A percentile compares a stretch with the other conserved stretches of the same genome.
phyloP scores from a whole-genome alignment of 108 stramenopile genomes.

The Nannochloropsis granulata region DNA sequence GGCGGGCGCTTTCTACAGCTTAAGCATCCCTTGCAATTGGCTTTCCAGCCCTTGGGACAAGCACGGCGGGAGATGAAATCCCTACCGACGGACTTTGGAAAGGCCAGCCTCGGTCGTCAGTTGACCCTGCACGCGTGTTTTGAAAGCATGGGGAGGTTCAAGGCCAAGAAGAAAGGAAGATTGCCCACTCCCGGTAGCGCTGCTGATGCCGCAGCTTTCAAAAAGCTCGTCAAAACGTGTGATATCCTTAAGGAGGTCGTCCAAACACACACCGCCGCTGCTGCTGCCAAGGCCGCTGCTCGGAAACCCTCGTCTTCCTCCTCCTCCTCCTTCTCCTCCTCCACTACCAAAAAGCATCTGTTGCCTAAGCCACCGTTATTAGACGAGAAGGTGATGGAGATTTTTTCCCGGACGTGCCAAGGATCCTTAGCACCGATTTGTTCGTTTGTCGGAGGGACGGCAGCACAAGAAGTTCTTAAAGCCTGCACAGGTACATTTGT shows the following conservation, averaged over 20 bases:
- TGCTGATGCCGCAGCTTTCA: slow-evolving; percentile 11
- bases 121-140: slow-evolving; percentile 59
- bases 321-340: too few relatives aligned
- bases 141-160: slow-evolving; percentile 51
- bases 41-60: background rate
- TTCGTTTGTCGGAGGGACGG: slow-evolving; percentile 82
- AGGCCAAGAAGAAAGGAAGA: slow-evolving; percentile 20
- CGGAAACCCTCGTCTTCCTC: too few relatives aligned
- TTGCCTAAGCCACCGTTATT: background rate
- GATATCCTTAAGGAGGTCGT: background rate
- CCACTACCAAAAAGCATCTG: background rate
- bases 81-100: background rate
- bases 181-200: slow-evolving; percentile 64
- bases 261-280: background rate
- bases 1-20: slow-evolving; percentile 11
- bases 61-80: background rate
- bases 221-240: background rate
- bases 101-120: background rate
- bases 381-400: background rate
- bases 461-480: slow-evolving; percentile 98
- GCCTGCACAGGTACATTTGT: slow-evolving; percentile 92
- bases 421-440: slow-evolving; percentile 82
- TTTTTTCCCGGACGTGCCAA: background rate
- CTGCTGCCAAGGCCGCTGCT: background rate
- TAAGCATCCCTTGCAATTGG: background rate